Base-by-base conservation (phyloP, 163 green algal species). In the Coccomyxa subellipsoidea region DNA sequence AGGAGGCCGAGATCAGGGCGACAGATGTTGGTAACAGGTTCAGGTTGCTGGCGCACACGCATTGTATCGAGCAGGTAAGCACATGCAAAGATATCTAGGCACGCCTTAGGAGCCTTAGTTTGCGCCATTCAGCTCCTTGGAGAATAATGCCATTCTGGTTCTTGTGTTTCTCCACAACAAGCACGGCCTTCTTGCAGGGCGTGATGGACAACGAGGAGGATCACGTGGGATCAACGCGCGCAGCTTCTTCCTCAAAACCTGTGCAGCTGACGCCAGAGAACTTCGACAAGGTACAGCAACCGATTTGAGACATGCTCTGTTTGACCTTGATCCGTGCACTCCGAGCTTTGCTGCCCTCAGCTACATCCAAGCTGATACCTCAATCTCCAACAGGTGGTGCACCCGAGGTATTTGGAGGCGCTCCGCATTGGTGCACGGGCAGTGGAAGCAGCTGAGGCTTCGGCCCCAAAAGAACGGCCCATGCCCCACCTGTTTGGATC, bases 401-500 rank as follows among this genome's bases (percentile, higher is more conserved):
- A 70, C 8, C 76, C 38, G 34, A 38, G 59, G 2, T 81, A 81
- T 54, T 36, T 12, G 10, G 27, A 85, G 75, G 81, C 81, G 1
- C 32, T 85, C n/a, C 34, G 29, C 47, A 32, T 81, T 6, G 81
- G 53, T 25, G 54, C 69, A 38, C 27, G 69, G 29, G 75, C 81
- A 32, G 38, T 81, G 23, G 38, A 81, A 10, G 32, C 47, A 35
- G 38, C 71, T 69, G 38, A 25, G 21, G 29, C 9, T 12, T 31
- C 37, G 32, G 70, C 73, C 59, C 39, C 38, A n/a, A 39, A 78
- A 39, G 21, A 32, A 5, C 34, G 54, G 47, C 77, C 76, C 23
- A 21, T 87, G 69, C 84, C 84, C 27, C 66, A 83, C 84, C 70
- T 87, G 25, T 87, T 79, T 76, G 84, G 84, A 36, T 87, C 84